Base-by-base conservation (phyloP, 2,329 filamentous ascomycete genomes). In the Penicillium psychrosexuale region DNA sequence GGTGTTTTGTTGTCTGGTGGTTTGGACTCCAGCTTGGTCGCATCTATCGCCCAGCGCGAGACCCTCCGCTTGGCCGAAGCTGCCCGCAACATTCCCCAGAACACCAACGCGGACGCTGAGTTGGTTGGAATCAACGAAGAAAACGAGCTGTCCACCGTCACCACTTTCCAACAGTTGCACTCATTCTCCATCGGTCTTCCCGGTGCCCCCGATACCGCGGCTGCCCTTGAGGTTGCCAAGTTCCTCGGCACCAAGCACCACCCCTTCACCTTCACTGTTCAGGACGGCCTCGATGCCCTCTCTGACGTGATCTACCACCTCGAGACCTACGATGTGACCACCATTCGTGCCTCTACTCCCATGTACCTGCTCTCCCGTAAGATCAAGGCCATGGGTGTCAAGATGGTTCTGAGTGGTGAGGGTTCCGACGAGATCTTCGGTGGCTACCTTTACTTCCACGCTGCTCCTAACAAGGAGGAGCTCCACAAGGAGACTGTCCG, bases 311-410 rank as follows among this genome's bases (percentile, higher is more conserved):
- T 99, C 72, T 97, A 89, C 80, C 94, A 99, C 78, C 85, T 99
- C 58, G 94, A 99, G 80, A 91, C 91, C 13, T 99, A 94, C 78
- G 94, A 99, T 73, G 94, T 99, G 27, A 99, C 94, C 50, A 99
- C 94, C 3, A 97, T 99, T 72, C 91, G 94, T 71, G 94, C 94
- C 52, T 97, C 93, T 11, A 99, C 94, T 11, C 94, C 94, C 63
- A 99, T 99, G 94, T 99, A 97, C 79, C 81, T 99, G 61, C 84
- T 99, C 45, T 94, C 91, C 59, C 87, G 95, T 73, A 99, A 99
- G 82, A 99, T 99, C 82, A 99, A 99, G 83, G 94, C 92, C 34
- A 93, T 97, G 87, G 94, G 94, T 61, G 90, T 99, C 71, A 99
- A 99, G 85, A 99, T 99, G 94, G 94, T 99, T 54, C 83, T 99